Evolutionary conservation across 2,329 filamentous ascomycete species (phyloP).

Genomic region (Clarireedia homoeocarpa): DNA sequence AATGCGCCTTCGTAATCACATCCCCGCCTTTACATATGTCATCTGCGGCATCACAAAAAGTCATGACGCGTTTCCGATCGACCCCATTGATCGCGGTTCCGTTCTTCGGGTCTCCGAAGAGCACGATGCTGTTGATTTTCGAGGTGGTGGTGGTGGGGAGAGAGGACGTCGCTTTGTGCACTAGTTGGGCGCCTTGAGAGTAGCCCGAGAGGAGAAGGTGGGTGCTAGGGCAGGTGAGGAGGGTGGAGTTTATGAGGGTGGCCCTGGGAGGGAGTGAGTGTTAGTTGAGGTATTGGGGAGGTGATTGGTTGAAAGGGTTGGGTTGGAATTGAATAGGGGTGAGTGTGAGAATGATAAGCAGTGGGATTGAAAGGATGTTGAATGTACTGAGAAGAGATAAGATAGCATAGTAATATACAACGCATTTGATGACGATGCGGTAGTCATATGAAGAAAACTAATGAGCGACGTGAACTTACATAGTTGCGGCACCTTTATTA

Average conservation of each 20-base stretch:
- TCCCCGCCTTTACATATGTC: conserved; percentile 21
- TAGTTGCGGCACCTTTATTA: conserved; percentile 34
- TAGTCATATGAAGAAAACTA: too few relatives aligned
- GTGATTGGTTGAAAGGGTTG: neutral
- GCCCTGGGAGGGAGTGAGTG: conserved; percentile 9
- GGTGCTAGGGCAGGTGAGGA: conserved; percentile 18
- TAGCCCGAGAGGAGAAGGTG: conserved; percentile 22
- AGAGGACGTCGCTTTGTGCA: conserved; percentile 18
- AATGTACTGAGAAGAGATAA: too few relatives aligned
- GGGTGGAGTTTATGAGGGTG: conserved; percentile 16
- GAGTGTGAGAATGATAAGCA: neutral
- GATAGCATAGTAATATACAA: too few relatives aligned
- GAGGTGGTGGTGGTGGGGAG: conserved; percentile 13
- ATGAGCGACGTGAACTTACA: conserved; percentile 24
- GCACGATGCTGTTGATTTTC: conserved; percentile 17
- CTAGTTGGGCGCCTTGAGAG: conserved; percentile 24
- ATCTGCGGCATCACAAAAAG: conserved; percentile 19
- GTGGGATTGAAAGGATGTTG: neutral
- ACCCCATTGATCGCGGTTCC: conserved; percentile 19
- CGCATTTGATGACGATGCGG: too few relatives aligned
- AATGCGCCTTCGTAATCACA: conserved; percentile 13
- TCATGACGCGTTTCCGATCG: conserved; percentile 17
- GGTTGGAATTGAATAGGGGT: neutral
- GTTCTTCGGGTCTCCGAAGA: conserved; percentile 26
- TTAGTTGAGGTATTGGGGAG: neutral